phyloP scores from a whole-genome alignment of 345 rosid species.

The Toxicodendron radicans region DNA sequence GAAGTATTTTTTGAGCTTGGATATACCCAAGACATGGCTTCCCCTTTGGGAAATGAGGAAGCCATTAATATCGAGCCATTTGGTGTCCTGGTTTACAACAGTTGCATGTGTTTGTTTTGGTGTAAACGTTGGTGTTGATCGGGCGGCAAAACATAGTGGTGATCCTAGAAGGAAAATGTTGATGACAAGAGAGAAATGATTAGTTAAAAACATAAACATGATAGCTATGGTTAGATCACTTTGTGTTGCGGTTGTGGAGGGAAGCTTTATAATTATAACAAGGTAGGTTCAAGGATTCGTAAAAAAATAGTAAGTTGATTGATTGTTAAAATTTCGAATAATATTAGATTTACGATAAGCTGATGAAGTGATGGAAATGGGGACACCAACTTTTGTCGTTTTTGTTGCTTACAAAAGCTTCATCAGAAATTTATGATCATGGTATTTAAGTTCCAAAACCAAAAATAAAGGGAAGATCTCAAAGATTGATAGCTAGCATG shows the following conservation, averaged over 20 bases:
- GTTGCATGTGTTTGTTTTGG: constrained; percentile 11
- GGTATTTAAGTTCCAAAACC: not conserved
- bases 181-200: constrained; percentile 22
- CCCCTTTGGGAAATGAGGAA: constrained; percentile 25
- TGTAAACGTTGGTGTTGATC: constrained; percentile 27
- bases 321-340: not conserved
- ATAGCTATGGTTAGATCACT: not conserved
- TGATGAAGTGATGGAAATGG: not conserved
- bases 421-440: not conserved
- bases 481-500: not conserved
- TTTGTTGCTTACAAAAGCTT: not conserved
- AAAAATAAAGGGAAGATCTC: not conserved
- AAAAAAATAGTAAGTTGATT: constrained; percentile 1
- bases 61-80: constrained; percentile 15
- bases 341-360: not conserved
- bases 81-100: not conserved
- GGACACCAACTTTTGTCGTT: not conserved
- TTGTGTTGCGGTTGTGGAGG: constrained; percentile 16
- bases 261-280: constrained; percentile 32
- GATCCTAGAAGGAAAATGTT: constrained; percentile 29
- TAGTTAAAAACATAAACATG: constrained; percentile 27
- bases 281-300: constrained; percentile 22
- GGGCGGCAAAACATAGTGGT: constrained; percentile 29
- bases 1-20: constrained; percentile 51
- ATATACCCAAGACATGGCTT: constrained; percentile 28